phyloP scores from a whole-genome alignment of 257 asterid species.

The Solanum corneliomulleri region DNA sequence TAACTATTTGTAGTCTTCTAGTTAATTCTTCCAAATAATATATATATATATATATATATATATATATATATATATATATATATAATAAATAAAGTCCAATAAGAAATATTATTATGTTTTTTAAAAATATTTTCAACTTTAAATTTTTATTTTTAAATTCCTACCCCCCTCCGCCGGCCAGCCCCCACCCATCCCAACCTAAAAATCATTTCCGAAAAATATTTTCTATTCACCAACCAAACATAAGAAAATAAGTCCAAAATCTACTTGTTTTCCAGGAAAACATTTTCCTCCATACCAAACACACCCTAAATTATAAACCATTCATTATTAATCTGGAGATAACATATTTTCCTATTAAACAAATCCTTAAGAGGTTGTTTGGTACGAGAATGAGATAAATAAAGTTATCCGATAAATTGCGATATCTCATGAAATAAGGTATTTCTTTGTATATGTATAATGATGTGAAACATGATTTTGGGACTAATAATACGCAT shows the following conservation, averaged over 20 bases:
- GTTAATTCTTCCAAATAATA: not conserved
- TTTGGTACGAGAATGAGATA: not conserved
- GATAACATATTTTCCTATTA: no score
- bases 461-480: not conserved
- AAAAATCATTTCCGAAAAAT: no score
- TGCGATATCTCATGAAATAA: not conserved
- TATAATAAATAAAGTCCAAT: not conserved
- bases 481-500: not conserved
- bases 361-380: not conserved
- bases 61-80: not conserved
- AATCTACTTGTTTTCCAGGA: no score
- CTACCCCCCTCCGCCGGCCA: no score
- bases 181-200: no score
- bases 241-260: no score
- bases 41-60: not conserved
- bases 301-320: not conserved
- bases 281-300: no score
- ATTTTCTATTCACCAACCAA: no score
- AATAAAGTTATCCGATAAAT: no score
- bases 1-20: not conserved
- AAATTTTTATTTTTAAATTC: no score
- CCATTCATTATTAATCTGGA: not conserved
- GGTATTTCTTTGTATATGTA: not conserved
- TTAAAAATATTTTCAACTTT: no score
- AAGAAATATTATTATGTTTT: no score